Conservation (phyloP, 768 basidiomycete genomes). For the Termitomyces titanicus region DNA sequence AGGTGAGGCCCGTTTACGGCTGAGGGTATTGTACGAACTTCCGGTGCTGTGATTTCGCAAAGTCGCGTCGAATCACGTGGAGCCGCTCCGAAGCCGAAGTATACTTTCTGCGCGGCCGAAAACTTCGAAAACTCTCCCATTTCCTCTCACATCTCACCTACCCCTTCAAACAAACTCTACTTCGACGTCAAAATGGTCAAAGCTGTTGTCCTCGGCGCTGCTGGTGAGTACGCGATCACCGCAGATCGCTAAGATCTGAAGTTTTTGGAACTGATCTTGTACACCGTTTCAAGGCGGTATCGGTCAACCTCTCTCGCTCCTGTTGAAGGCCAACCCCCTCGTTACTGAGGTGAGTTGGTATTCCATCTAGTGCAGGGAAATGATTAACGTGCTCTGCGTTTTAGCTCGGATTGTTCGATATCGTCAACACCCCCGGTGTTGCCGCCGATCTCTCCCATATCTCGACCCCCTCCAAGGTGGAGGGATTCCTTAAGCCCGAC, state of each 20-base stretch:
- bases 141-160: conserved; percentile 7
- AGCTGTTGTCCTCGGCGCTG: conserved; percentile 95
- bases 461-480: conserved; percentile 80
- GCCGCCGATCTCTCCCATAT: conserved; percentile 95
- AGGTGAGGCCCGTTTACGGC: too few relatives aligned
- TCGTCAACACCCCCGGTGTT: conserved; percentile 96
- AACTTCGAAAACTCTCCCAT: conserved; percentile 9
- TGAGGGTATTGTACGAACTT: neutral
- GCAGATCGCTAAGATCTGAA: conserved; percentile 8
- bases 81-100: neutral
- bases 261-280: neutral
- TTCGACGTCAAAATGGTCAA: conserved; percentile 46
- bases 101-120: neutral
- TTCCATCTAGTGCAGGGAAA: neutral
- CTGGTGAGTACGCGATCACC: conserved; percentile 50
- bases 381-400: neutral
- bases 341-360: conserved; percentile 63
- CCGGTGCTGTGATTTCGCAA: conserved; percentile 8
- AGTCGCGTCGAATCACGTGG: conserved; percentile 20
- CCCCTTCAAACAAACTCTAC: neutral
- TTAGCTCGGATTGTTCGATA: conserved; percentile 90
- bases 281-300: conserved; percentile 68
- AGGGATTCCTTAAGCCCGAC: conserved; percentile 75
- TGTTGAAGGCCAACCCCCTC: conserved; percentile 82
- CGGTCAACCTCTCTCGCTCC: conserved; percentile 91